phyloP scores from a whole-genome alignment of 257 asterid species.

The Solanum sitiens region DNA sequence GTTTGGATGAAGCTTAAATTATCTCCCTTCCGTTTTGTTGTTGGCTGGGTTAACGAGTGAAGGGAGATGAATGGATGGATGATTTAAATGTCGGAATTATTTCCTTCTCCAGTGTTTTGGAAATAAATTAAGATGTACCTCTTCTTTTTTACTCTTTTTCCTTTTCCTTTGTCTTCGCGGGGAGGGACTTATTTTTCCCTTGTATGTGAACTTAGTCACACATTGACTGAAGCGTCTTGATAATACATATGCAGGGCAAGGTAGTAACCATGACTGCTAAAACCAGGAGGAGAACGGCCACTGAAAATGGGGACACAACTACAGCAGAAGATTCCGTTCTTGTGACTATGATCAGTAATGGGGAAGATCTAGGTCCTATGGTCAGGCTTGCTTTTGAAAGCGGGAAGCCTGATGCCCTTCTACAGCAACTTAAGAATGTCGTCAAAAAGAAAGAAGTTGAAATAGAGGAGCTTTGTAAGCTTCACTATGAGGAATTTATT shows the following conservation, averaged over 20 bases:
- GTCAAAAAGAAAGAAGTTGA: conserved; percentile 82
- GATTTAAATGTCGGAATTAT: background rate
- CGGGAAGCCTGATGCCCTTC: conserved; percentile 67
- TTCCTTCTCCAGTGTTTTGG: background rate
- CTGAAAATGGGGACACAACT: conserved; percentile 58
- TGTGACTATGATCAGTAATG: conserved; percentile 66
- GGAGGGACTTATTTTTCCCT: background rate
- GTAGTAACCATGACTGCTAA: conserved; percentile 42
- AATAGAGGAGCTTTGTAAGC: conserved; percentile 91
- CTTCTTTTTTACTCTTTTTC: background rate
- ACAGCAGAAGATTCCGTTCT: conserved; percentile 68
- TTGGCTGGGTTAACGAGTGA: background rate
- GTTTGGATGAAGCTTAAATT: background rate
- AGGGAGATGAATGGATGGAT: background rate
- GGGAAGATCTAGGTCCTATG: conserved; percentile 90
- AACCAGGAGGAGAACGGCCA: conserved; percentile 47
- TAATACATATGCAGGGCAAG: background rate
- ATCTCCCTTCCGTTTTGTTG: background rate
- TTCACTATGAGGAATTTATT: conserved; percentile 86
- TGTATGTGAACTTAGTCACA: background rate
- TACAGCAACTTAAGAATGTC: conserved; percentile 63
- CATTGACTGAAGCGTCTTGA: background rate
- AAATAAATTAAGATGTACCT: background rate
- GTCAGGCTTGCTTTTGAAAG: conserved; percentile 75
- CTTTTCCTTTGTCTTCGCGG: background rate